Base-by-base conservation (phyloP, 192 early-diverging fungal species). In the Podila minutissima region DNA sequence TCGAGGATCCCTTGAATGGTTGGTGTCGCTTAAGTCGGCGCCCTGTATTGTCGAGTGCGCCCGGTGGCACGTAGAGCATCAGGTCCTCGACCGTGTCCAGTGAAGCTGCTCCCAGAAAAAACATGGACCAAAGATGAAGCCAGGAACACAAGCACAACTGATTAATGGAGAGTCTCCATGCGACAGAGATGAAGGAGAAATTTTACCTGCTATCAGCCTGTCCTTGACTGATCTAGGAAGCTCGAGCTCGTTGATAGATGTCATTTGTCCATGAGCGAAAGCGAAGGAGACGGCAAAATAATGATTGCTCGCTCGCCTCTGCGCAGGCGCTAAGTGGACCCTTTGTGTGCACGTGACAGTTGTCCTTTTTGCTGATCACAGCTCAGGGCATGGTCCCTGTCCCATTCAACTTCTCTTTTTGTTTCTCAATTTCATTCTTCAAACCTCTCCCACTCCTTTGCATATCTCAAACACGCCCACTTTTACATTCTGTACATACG, bases 61-160 rank as follows among this genome's bases (percentile, higher is more conserved):
- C 33, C 8, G 71, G 71, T 9, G 77, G 77, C 26, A 71, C 72
- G 24, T 72, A 81, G 35, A 81, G 63, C 20, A 81, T 51, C 12
- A 81, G 41, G 41, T 81, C 77, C 24, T 81, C 77, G 48, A 81
- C 62, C 24, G 77, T 81, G 58, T 81, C 77, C 58, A 81, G 49
- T 17, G 70, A 73, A 46, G 67, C 77, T 81, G 67, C 48, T 57
- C 38, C 50, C 29, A 72, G 26, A 12, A n/a, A 41, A 61, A 5
- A 11, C 31, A 33, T 6, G 26, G 2, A 24, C 31, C 29, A 17
- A 17, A 46, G 41, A 46, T 46, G 0, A 2, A 46, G 41, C 8
- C 15, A 46, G 15, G 2, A 15, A 17, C 12, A 41, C 11, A 46
- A 46, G 41, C 41, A 46, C 41, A 46, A 17, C 2, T 12, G 41